Conservation (phyloP, 1,284 basidiomycete species). For the Inonotus obliquus region DNA sequence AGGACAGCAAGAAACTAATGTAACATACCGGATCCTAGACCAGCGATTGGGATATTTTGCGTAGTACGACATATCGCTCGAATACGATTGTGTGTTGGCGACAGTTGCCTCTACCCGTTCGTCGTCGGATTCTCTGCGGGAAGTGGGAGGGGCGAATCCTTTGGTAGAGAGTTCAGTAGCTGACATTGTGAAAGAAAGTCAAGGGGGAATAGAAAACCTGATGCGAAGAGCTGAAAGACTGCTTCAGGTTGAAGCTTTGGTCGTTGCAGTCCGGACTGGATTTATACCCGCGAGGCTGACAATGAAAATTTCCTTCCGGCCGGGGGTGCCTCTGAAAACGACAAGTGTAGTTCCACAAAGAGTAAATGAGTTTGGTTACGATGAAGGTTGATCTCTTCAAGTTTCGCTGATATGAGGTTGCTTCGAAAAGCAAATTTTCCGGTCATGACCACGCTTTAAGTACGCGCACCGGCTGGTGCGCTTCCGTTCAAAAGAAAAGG, state of each 20-base stretch:
- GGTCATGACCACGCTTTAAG: background rate
- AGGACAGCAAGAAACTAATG: background rate
- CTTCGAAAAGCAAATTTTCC: background rate
- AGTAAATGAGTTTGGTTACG: background rate
- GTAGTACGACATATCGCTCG: background rate
- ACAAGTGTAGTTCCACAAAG: background rate
- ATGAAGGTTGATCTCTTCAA: background rate
- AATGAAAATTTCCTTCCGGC: background rate
- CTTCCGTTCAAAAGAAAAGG: background rate
- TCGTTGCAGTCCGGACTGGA: background rate
- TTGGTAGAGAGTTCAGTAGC: background rate
- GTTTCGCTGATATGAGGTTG: background rate
- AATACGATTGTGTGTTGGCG: background rate
- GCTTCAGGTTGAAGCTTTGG: background rate
- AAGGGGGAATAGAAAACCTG: background rate
- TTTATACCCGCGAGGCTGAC: background rate
- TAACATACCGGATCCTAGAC: constrained; percentile 13
- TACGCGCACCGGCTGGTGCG: background rate
- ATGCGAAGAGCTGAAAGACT: background rate
- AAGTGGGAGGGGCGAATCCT: background rate
- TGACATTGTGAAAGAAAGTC: background rate
- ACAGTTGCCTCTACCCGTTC: background rate
- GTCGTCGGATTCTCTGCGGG: background rate
- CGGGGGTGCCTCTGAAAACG: background rate
- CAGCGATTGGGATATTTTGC: constrained; percentile 12